Evolutionary conservation across 2,329 filamentous ascomycete species (phyloP).

Genomic region (Talaromyces islandicus): DNA sequence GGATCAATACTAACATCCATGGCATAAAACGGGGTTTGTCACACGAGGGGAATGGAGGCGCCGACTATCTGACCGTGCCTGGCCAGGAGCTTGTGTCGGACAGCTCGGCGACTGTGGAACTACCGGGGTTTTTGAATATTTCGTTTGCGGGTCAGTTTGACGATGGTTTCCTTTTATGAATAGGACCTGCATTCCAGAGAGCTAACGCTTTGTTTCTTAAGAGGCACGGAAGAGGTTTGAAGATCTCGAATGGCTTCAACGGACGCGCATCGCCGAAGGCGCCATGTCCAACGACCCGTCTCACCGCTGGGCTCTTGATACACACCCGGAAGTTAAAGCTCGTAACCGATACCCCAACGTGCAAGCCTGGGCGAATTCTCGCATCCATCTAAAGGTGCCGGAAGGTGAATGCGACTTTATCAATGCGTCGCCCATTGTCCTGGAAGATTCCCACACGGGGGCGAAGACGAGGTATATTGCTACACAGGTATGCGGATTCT

Average conservation of each 20-base stretch:
- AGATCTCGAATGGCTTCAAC: conserved; percentile 57
- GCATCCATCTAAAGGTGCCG: conserved; percentile 73
- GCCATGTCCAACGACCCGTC: conserved; percentile 38
- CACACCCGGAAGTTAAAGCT: conserved; percentile 48
- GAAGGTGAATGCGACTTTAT: conserved; percentile 70
- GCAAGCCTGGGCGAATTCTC: conserved; percentile 80
- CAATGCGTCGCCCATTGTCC: conserved; percentile 68
- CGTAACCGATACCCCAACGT: conserved; percentile 89
- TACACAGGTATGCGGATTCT: conserved; percentile 55
- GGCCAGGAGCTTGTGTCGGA: conserved; percentile 19
- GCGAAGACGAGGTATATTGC: conserved; percentile 67
- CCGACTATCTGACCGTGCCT: conserved; percentile 18
- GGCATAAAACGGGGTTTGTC: conserved; percentile 34
- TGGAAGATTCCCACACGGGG: conserved; percentile 47
- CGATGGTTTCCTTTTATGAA: not conserved
- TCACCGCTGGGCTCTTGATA: conserved; percentile 55
- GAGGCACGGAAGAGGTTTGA: conserved; percentile 56
- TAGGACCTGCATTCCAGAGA: not conserved
- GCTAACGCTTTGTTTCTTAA: conserved; percentile 20
- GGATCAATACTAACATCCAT: conserved; percentile 34
- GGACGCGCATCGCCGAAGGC: conserved; percentile 47
- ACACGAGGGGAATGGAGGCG: conserved; percentile 27
- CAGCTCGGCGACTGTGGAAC: not conserved
- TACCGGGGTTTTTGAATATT: conserved; percentile 35
- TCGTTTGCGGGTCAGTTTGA: conserved; percentile 29